Conservation (phyloP, 345 rosid genomes). For the Pistacia integerrima region DNA sequence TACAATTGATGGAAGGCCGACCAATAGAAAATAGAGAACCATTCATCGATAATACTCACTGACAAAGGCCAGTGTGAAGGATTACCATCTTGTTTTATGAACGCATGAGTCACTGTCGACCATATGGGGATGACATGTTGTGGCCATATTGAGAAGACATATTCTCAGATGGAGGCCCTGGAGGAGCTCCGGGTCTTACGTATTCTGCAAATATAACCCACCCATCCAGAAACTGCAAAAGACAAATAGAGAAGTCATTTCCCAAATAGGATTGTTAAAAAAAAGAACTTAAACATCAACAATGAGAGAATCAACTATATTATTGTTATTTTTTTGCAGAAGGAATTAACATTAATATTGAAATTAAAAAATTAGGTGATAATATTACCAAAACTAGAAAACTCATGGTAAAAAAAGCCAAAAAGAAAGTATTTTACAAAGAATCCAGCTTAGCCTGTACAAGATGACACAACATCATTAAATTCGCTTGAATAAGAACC, state of each 20-base stretch:
- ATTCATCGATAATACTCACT: neutral
- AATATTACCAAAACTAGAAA: neutral
- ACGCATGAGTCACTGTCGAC: constrained; percentile 9
- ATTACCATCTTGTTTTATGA: neutral
- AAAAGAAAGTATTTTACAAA: neutral
- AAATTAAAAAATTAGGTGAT: neutral
- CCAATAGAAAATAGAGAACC: no score
- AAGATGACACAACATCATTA: neutral
- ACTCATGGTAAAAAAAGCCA: neutral
- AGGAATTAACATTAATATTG: no score
- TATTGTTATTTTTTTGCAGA: no score
- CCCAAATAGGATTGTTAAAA: no score
- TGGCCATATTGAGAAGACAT: neutral
- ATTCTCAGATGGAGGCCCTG: constrained; percentile 14
- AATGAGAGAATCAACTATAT: neutral
- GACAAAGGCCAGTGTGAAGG: neutral
- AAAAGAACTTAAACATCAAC: neutral
- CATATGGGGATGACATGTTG: constrained; percentile 5
- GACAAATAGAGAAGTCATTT: neutral
- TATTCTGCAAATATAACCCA: constrained; percentile 69
- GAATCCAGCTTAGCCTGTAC: neutral
- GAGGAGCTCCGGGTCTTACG: constrained; percentile 39
- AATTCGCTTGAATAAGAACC: neutral
- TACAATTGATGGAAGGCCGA: neutral
- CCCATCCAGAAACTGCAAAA: constrained; percentile 55